Conservation (phyloP, 78 protist genomes). For the Corallochytrium limacisporum region DNA sequence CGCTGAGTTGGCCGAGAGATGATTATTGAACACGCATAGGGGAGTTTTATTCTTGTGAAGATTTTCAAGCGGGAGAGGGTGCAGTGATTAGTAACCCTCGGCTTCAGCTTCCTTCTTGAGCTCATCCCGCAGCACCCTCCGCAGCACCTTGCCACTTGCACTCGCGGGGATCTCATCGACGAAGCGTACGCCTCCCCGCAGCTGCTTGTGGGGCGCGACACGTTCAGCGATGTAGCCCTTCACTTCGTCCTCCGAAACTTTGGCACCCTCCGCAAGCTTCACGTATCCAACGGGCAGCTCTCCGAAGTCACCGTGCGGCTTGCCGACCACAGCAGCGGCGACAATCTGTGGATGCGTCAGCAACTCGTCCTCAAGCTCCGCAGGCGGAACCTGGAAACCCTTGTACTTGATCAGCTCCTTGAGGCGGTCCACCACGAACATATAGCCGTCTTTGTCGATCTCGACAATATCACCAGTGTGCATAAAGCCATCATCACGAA, state of each 20-base stretch:
- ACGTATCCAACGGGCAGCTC: too few relatives aligned
- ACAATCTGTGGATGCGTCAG: constrained; percentile 29
- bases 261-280: too few relatives aligned
- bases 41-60: too few relatives aligned
- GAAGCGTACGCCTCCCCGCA: constrained; percentile 44
- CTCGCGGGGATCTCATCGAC: constrained; percentile 48
- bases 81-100: too few relatives aligned
- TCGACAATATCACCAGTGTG: constrained; percentile 76
- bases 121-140: constrained; percentile 12
- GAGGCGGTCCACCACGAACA: constrained; percentile 44
- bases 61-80: too few relatives aligned
- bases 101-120: neutral
- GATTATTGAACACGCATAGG: too few relatives aligned
- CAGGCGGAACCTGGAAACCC: constrained; percentile 85
- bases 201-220: constrained; percentile 37
- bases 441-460: constrained; percentile 39
- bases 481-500: constrained; percentile 57
- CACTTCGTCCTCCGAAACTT: constrained; percentile 26
- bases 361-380: constrained; percentile 70
- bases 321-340: constrained; percentile 34
- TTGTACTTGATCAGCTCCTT: constrained; percentile 47
- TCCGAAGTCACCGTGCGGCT: constrained; percentile 34
- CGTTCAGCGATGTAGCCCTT: constrained; percentile 1
- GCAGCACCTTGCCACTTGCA: constrained; percentile 57
- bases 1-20: too few relatives aligned